Percentiles rank a stretch among this genome's conserved stretches.
phyloP scores from a whole-genome alignment of 306 rosid species.

The Castanospermum australe region DNA sequence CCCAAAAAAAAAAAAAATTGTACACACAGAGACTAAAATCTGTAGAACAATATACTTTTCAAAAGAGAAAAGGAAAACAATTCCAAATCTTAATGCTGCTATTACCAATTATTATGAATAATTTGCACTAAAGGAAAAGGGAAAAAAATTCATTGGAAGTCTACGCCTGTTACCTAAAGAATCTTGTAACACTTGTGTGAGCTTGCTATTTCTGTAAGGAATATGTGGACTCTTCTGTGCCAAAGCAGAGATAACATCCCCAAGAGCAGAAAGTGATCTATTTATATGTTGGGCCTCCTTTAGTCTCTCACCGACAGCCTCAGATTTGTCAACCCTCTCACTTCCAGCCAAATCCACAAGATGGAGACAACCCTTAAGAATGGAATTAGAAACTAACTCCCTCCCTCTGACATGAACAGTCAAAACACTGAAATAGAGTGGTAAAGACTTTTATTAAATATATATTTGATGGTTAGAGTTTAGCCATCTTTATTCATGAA shows the following conservation, averaged over 20 bases:
- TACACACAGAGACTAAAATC: background rate
- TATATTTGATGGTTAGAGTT: background rate
- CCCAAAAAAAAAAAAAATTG: background rate
- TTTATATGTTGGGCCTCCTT: slow-evolving; percentile 98
- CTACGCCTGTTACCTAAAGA: slow-evolving; percentile 68
- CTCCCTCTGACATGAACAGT: slow-evolving; percentile 87
- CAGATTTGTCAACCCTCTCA: slow-evolving; percentile 96
- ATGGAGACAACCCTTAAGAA: slow-evolving; percentile 91
- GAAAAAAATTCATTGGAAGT: background rate
- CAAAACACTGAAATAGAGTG: slow-evolving; percentile 63
- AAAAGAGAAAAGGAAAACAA: slow-evolving; percentile 9
- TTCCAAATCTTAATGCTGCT: background rate
- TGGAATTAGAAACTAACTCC: slow-evolving; percentile 74
- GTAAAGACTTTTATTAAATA: slow-evolving; percentile 8
- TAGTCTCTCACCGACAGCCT: slow-evolving; percentile 95
- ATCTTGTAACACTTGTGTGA: slow-evolving; percentile 95
- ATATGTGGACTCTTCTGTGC: slow-evolving; percentile 95
- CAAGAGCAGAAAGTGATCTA: slow-evolving; percentile 97
- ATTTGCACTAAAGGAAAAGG: background rate
- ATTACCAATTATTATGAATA: background rate
- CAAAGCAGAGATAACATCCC: slow-evolving; percentile 96
- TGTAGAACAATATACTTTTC: background rate
- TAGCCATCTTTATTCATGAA: background rate
- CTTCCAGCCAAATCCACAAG: slow-evolving; percentile 99
- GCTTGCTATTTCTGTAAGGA: slow-evolving; percentile 97